Base-by-base conservation (phyloP, 805 yeast species). In the Candida dajiaensis region DNA sequence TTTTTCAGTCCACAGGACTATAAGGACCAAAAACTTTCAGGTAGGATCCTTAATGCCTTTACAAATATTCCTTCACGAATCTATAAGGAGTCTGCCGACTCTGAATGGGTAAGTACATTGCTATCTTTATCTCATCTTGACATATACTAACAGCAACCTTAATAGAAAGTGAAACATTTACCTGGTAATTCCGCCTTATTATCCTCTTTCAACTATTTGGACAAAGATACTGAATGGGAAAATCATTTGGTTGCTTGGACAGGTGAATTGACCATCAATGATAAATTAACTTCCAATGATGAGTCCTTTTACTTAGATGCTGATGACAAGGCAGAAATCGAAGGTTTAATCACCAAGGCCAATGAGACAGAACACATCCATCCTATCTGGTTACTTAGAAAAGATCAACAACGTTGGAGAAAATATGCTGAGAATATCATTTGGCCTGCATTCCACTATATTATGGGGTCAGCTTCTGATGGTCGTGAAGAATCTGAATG, bases 391-490 rank as follows among this genome's bases (percentile, higher is more conserved):
- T 69, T 92, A 29, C 71, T 85, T 46, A 77, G 94, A 50, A 77
- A 82, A 50, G 85, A 85, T 65, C 95, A 86, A 63, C 72, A 72
- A 39, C 72, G 90, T 49, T 92, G 97, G 96, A 76, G 97, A 54
- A 75, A 74, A 54, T 92, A 88, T 61, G 95, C 97, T 1, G 98
- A 92, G 62, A 80, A 85, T 56, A 83, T 83, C 19, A 70, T 94
- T 25, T 94, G 99, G 98, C 97, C 97, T 1, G 84, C 89, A 2
- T 81, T 92, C 66, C 99, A 94, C 62, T 94, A 94, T 68, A 89
- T 94, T 63, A 85, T 88, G 65, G 83, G 83, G 39, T 83, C 83
- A 47, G 77, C 85, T 0, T 74, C 81, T 2, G 84, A 84, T 61
- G 87, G 87, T 5, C 72, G 76, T 26, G 80, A 75, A 35, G 92